Evolutionary conservation across 1,139 yeast genomes (phyloP).

Genomic region (Blastobotrys apis): DNA sequence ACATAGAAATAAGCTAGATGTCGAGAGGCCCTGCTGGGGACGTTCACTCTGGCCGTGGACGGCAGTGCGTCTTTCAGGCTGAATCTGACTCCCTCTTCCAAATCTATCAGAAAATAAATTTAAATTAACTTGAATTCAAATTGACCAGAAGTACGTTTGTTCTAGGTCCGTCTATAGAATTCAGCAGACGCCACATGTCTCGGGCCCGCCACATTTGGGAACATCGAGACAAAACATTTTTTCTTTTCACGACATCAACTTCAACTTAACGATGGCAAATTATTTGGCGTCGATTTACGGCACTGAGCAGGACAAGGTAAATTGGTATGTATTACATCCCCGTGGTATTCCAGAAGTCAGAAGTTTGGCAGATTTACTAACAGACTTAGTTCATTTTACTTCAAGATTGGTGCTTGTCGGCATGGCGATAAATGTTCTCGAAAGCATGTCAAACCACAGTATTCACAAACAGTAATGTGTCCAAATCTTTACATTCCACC

Average conservation of each 20-base stretch:
- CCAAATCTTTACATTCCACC: slow-evolving; percentile 64
- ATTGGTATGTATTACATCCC: slow-evolving; percentile 42
- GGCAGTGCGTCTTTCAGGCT: too few species aligned
- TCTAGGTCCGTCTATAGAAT: too few species aligned
- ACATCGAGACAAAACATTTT: background rate
- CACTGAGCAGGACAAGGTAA: slow-evolving; percentile 43
- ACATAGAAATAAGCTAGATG: too few species aligned
- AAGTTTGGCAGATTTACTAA: slow-evolving; percentile 12
- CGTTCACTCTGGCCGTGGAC: too few species aligned
- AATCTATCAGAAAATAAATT: too few species aligned
- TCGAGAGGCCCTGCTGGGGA: too few species aligned
- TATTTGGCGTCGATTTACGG: slow-evolving; percentile 40
- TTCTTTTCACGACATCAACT: slow-evolving; percentile 1
- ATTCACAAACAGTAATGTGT: slow-evolving; percentile 62
- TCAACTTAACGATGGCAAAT: slow-evolving; percentile 36
- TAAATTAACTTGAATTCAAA: too few species aligned
- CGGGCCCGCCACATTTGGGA: too few species aligned
- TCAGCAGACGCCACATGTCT: too few species aligned
- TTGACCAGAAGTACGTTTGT: too few species aligned
- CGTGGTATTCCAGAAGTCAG: too few species aligned
- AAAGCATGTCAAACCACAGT: slow-evolving; percentile 65
- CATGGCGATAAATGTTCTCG: slow-evolving; percentile 89
- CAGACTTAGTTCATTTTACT: slow-evolving; percentile 51
- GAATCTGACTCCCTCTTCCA: too few species aligned
- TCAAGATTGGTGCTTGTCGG: slow-evolving; percentile 87